Percentiles rank a stretch among this genome's conserved stretches.
Conservation (phyloP, 768 basidiomycete genomes). For the Phaeolepiota aurea region DNA sequence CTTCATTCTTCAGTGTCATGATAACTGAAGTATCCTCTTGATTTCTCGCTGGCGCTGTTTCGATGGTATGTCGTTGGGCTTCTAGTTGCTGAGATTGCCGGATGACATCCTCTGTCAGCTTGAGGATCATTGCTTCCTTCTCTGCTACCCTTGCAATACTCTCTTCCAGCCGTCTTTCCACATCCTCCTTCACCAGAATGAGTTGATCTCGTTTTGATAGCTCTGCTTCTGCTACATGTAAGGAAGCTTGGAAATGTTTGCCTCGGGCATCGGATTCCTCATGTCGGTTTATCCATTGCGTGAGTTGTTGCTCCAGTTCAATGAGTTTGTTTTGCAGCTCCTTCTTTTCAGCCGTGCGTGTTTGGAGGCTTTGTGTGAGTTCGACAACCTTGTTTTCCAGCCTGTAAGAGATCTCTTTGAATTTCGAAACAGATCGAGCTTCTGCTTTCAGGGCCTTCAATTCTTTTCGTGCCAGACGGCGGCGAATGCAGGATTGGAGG, state of each 20-base stretch:
- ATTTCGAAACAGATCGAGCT: conserved; percentile 94
- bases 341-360: conserved; percentile 86
- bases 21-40: conserved; percentile 86
- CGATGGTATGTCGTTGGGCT: conserved; percentile 61
- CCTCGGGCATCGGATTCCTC: conserved; percentile 77
- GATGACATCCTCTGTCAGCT: conserved; percentile 70
- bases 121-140: conserved; percentile 79
- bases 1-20: conserved; percentile 83
- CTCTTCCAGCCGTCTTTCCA: conserved; percentile 78
- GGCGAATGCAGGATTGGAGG: conserved; percentile 87
- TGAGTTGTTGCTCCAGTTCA: conserved; percentile 79
- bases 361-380: conserved; percentile 89
- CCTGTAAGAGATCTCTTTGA: conserved; percentile 96
- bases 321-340: conserved; percentile 67
- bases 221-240: conserved; percentile 67
- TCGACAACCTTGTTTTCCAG: conserved; percentile 99
- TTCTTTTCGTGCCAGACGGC: conserved; percentile 79
- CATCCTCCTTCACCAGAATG: conserved; percentile 63
- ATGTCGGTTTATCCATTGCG: conserved; percentile 77
- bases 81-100: conserved; percentile 73
- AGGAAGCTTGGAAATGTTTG: conserved; percentile 62
- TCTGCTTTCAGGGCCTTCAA: conserved; percentile 80
- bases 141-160: conserved; percentile 63
- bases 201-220: conserved; percentile 66
- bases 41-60: conserved; percentile 53